These are phyloP conservation scores for Penicillium ochrochloron DNA, from an alignment of 495 filamentous ascomycete species.

Conservation along the genomic window DNA sequence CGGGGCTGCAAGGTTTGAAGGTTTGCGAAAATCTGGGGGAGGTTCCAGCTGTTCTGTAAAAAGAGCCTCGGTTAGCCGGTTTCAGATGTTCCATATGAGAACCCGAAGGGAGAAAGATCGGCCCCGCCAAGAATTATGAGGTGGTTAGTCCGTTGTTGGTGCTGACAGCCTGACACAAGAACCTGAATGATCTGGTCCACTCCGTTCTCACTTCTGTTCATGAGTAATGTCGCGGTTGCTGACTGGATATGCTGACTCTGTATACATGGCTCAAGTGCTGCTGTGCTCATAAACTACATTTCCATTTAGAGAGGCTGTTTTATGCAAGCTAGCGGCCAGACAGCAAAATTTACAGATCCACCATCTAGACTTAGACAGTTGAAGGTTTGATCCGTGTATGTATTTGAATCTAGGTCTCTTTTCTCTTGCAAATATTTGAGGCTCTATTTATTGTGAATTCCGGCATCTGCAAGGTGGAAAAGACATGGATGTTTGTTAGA, in stretches of 20 bases:
- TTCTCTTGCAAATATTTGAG: too few relatives aligned
- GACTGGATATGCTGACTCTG: neutral
- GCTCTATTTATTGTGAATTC: too few relatives aligned
- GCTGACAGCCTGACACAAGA: neutral
- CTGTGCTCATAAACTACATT: too few relatives aligned
- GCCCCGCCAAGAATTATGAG: neutral
- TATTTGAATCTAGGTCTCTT: too few relatives aligned
- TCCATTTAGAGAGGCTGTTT: neutral
- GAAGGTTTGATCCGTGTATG: neutral
- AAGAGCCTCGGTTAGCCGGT: constrained; percentile 3
- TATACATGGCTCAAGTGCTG: neutral
- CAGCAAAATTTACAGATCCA: neutral
- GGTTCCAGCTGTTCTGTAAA: neutral
- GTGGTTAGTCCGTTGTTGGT: neutral
- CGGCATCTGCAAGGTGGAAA: too few relatives aligned
- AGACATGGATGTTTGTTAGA: too few relatives aligned
- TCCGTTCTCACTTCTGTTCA: neutral
- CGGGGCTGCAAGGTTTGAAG: neutral
- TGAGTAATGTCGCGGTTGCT: neutral
- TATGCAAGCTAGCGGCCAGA: neutral
- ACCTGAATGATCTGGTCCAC: neutral
- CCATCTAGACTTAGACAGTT: neutral
- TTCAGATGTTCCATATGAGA: constrained; percentile 5
- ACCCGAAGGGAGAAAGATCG: neutral
- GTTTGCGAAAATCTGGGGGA: neutral